A percentile compares a stretch with the other conserved stretches of the same genome.
Evolutionary conservation across 305 asterid genomes (phyloP).

Genomic region (Fraxinus xanthoxyloides): DNA sequence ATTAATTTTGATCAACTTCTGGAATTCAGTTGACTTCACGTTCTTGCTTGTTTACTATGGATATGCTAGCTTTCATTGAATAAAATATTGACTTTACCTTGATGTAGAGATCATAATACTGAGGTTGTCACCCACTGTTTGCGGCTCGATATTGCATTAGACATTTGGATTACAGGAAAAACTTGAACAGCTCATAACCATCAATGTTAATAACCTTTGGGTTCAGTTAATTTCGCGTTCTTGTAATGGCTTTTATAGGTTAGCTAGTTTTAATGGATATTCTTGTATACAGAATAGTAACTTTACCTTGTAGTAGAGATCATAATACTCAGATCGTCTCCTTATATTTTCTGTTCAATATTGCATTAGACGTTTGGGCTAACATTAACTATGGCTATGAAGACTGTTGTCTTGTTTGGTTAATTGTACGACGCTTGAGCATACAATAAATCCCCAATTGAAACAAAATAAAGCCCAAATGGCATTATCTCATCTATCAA

Average conservation of each 20-base stretch:
- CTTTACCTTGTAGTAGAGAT: neutral
- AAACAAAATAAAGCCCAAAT: neutral
- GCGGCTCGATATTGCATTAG: neutral
- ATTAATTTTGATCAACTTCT: neutral
- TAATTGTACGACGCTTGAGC: neutral
- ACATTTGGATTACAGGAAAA: neutral
- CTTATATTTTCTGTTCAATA: neutral
- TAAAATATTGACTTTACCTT: neutral
- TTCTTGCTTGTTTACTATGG: neutral
- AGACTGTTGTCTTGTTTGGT: neutral
- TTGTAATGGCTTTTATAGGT: neutral
- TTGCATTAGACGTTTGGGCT: neutral
- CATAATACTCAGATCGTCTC: neutral
- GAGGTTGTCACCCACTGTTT: neutral
- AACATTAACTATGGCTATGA: neutral
- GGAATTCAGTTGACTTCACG: neutral
- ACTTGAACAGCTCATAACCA: neutral
- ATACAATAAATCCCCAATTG: neutral
- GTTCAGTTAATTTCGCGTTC: neutral
- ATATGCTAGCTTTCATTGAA: neutral
- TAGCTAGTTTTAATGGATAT: neutral
- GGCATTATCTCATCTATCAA: neutral
- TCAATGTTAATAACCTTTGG: neutral
- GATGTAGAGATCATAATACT: neutral
- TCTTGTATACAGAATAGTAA: neutral